Percentiles rank a stretch among this genome's conserved stretches.
Conservation (phyloP, 108 stramenopile genomes). For the Epipyxis sp. region DNA sequence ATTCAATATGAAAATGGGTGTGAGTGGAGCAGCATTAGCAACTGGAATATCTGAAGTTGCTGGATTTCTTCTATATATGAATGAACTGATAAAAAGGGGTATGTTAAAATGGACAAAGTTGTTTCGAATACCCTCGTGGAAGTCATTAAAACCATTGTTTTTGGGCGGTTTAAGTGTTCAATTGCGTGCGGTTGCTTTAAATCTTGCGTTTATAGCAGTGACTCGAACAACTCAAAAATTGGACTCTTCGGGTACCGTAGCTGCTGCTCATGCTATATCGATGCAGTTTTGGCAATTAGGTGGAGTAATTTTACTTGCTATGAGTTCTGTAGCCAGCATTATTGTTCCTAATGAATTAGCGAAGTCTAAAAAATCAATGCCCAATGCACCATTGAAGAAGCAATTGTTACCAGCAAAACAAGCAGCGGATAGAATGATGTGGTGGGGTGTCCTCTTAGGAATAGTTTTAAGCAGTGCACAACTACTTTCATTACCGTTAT, state of each 20-base stretch:
- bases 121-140: conserved; percentile 61
- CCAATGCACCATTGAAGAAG: conserved; percentile 54
- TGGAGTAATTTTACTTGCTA: conserved; percentile 72
- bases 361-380: conserved; percentile 61
- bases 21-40: conserved; percentile 76
- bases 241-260: conserved; percentile 73
- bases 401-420: conserved; percentile 62
- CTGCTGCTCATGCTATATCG: conserved; percentile 76
- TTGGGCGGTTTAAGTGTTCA: conserved; percentile 73
- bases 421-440: conserved; percentile 70
- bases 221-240: conserved; percentile 73
- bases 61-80: conserved; percentile 62
- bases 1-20: conserved; percentile 62
- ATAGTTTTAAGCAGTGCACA: conserved; percentile 63
- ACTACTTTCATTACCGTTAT: conserved; percentile 61
- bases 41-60: conserved; percentile 70
- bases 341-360: conserved; percentile 75
- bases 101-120: conserved; percentile 63
- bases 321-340: conserved; percentile 72
- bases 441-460: conserved; percentile 74
- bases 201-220: conserved; percentile 73
- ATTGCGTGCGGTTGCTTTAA: conserved; percentile 73
- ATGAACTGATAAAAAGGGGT: conserved; percentile 55
- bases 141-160: conserved; percentile 61
- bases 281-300: conserved; percentile 81